Conservation (phyloP, 495 filamentous ascomycete species). For the Penicillium salamii region DNA sequence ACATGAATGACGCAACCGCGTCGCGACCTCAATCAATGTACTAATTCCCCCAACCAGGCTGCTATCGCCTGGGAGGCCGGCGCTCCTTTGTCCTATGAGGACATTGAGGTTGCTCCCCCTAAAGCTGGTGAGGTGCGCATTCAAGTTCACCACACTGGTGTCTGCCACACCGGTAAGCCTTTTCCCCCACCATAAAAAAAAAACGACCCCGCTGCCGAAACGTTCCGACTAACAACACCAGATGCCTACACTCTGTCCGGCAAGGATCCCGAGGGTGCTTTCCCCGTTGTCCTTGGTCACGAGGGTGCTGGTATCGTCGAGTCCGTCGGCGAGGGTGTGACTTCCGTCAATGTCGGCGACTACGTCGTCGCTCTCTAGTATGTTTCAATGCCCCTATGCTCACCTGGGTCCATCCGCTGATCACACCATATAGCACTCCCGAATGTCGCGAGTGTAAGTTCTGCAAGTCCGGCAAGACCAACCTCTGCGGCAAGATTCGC, state of each 20-base stretch:
- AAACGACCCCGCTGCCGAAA: not conserved
- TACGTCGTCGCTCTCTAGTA: constrained; percentile 97
- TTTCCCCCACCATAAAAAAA: too few species aligned
- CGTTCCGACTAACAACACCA: constrained; percentile 26
- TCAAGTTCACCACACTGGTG: constrained; percentile 92
- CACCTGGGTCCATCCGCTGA: too few species aligned
- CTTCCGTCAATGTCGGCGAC: constrained; percentile 75
- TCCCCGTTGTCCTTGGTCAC: constrained; percentile 93
- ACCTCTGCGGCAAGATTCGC: constrained; percentile 98
- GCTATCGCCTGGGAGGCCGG: constrained; percentile 96
- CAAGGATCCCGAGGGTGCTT: constrained; percentile 97
- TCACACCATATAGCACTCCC: constrained; percentile 63
- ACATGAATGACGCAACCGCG: too few species aligned
- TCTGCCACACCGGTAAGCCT: constrained; percentile 93
- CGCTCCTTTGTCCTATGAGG: constrained; percentile 82
- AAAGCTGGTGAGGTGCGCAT: constrained; percentile 94
- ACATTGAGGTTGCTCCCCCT: constrained; percentile 89
- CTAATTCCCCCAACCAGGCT: constrained; percentile 59
- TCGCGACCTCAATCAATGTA: not conserved
- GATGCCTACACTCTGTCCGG: constrained; percentile 98
- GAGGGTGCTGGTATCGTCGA: constrained; percentile 97
- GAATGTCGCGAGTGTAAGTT: constrained; percentile 99
- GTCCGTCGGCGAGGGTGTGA: constrained; percentile 94
- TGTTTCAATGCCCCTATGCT: too few species aligned
- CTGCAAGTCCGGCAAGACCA: constrained; percentile 98